These are phyloP conservation scores for Phytophthora sojae DNA, from an alignment of 352 stramenopile genomes.

Conservation along the genomic window DNA sequence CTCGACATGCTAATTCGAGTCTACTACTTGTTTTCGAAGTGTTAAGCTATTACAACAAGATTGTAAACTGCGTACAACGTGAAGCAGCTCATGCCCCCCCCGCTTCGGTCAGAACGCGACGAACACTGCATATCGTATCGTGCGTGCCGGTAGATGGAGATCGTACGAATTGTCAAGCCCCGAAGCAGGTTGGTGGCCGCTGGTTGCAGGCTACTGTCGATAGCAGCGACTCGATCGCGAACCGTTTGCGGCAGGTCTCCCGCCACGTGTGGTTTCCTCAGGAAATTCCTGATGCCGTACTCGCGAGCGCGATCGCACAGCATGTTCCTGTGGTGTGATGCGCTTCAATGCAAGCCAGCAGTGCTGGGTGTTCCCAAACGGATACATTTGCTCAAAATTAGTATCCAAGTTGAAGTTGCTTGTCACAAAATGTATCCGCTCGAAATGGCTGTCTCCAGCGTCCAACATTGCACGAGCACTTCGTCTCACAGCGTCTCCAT, in stretches of 20 bases:
- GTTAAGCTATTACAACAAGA: no score
- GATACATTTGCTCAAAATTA: constrained; percentile 12
- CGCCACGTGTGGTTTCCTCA: constrained; percentile 9
- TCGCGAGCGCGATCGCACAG: neutral
- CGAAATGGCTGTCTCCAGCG: constrained; percentile 24
- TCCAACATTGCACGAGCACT: constrained; percentile 26
- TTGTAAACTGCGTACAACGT: no score
- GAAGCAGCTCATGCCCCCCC: no score
- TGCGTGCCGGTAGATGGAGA: no score
- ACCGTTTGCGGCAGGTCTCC: neutral
- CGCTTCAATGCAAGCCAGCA: constrained; percentile 19
- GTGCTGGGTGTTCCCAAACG: constrained; percentile 22
- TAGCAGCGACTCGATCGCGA: no score
- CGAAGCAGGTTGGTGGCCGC: no score
- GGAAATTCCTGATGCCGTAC: neutral
- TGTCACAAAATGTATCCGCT: constrained; percentile 40
- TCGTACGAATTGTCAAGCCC: no score
- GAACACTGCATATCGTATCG: no score
- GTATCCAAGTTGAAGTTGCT: constrained; percentile 18
- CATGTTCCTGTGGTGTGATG: neutral
- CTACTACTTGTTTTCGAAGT: no score
- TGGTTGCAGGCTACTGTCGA: neutral
- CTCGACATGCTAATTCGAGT: no score
- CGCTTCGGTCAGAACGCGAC: no score
- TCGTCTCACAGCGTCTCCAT: constrained; percentile 15